Percentiles rank a stretch among this genome's conserved stretches.
phyloP scores from a whole-genome alignment of 108 stramenopile genomes.

The Parmales sp. region DNA sequence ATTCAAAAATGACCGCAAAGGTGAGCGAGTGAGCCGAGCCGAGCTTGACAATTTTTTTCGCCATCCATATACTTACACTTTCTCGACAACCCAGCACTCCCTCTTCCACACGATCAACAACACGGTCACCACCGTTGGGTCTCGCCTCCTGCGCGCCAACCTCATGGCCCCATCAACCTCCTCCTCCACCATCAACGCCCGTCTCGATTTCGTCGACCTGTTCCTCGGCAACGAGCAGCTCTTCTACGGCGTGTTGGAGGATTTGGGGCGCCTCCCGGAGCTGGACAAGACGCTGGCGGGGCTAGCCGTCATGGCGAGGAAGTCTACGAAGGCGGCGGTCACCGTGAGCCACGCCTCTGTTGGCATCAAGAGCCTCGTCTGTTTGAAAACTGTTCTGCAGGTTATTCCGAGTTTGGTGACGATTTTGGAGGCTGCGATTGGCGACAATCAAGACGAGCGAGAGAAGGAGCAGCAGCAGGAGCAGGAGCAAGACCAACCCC shows the following conservation, averaged over 20 bases:
- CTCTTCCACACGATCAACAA: conserved; percentile 66
- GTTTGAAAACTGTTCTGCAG: conserved; percentile 63
- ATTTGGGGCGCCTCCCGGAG: conserved; percentile 60
- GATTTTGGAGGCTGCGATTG: conserved; percentile 36
- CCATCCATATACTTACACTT: neutral
- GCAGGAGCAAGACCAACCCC: conserved; percentile 22
- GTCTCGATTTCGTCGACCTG: conserved; percentile 72
- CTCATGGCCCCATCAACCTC: conserved; percentile 69
- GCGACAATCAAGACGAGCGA: neutral
- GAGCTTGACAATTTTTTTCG: too few species aligned
- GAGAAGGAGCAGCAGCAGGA: conserved; percentile 8
- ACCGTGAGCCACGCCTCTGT: conserved; percentile 55
- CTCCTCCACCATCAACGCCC: conserved; percentile 61
- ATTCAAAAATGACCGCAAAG: conserved; percentile 45
- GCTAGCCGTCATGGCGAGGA: conserved; percentile 26
- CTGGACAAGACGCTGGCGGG: conserved; percentile 68
- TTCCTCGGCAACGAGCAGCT: conserved; percentile 67
- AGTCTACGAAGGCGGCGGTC: conserved; percentile 18
- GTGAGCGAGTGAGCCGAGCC: too few species aligned
- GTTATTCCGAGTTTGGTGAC: conserved; percentile 52
- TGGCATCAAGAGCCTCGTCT: conserved; percentile 72
- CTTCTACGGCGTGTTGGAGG: conserved; percentile 69
- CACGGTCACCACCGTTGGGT: conserved; percentile 75
- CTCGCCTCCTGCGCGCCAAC: conserved; percentile 61
- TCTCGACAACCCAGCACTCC: conserved; percentile 23